Base-by-base conservation (phyloP, 495 filamentous ascomycete species). In the Penicillium coffeae region DNA sequence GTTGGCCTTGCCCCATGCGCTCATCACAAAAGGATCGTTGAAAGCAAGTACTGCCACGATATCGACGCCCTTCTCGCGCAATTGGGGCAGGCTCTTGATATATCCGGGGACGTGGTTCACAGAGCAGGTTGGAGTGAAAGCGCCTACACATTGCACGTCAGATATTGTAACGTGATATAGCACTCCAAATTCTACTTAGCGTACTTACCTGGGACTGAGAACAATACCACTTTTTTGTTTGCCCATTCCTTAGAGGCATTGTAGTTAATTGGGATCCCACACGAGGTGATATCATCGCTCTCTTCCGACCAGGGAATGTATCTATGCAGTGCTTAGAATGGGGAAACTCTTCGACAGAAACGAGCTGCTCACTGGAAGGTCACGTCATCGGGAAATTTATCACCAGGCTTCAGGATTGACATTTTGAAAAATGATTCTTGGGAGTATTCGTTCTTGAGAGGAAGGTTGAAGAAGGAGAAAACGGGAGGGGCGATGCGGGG, bases 1-100 rank as follows among this genome's bases (percentile, higher is more conserved):
- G 65, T 96, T 95, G 21, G 89, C 92, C 78, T 95, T 96, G 56
- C 84, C 87, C 92, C 92, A 97, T 12, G 91, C 91, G 54, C 81
- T 83, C 89, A 95, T 95, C 46, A 97, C 91, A 60, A 81, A 95
- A 12, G 83, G 75, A 70, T 96, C 90, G 56, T 97, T 96, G 74
- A 72, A 88, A 16, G 89, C 87, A 57, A 95, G 81, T 47, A 92
- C 84, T 14, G 87, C 78, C 38, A 96, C 80, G 42, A 88, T 62
- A 66, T 96, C 87, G 18, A 96, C 89, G 21, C 89, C 90, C 76
- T 91, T 92, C 52, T 74, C 72, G 65, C 83, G 84, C 64, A 96
- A 72, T 50, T 83, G 67, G n/a, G 74, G 59, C 15, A 88, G 70
- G 52, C 89, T 86, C 69, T 78, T 60, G 54, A 96, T 83, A 75